Percentiles rank a stretch among this genome's conserved stretches.
Conservation (phyloP, 768 basidiomycete species). For the Auricularia sp. region DNA sequence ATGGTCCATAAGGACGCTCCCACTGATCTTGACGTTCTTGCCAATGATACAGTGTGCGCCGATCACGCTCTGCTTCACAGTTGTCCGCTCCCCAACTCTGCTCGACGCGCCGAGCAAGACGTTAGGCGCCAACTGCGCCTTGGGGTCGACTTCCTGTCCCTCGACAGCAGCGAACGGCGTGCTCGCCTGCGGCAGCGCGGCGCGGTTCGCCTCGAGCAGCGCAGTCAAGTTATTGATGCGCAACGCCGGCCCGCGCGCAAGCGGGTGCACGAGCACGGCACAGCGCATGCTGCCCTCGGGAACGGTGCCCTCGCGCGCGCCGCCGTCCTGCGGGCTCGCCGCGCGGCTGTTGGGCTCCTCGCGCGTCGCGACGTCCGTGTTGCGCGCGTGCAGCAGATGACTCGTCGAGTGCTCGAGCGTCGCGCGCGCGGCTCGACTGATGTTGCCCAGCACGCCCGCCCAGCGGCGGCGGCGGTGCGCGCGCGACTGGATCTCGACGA, state of each 20-base stretch:
- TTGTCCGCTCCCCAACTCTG: slow-evolving; percentile 66
- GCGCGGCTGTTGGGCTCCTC: neutral
- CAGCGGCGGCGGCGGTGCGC: slow-evolving; percentile 4
- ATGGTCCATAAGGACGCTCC: slow-evolving; percentile 81
- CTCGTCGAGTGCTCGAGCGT: slow-evolving; percentile 9
- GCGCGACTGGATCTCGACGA: slow-evolving; percentile 79
- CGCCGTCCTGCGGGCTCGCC: neutral
- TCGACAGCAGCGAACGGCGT: neutral
- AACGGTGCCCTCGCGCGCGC: neutral
- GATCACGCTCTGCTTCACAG: slow-evolving; percentile 69
- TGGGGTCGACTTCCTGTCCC: slow-evolving; percentile 46
- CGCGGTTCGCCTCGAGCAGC: neutral
- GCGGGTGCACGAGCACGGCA: neutral
- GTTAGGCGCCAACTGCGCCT: slow-evolving; percentile 75
- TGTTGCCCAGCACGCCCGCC: neutral
- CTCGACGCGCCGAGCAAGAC: slow-evolving; percentile 77
- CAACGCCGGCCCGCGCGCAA: neutral
- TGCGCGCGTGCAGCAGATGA: neutral
- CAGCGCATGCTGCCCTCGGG: neutral
- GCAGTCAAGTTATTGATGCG: neutral
- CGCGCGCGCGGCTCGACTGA: neutral
- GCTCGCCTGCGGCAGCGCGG: neutral
- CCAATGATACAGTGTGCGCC: slow-evolving; percentile 80
- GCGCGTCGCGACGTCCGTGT: neutral
- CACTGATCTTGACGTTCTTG: slow-evolving; percentile 70